Percentiles rank a stretch among this genome's conserved stretches.
Conservation (phyloP, 148 eudicot genomes). For the Chenopodium formosanum region DNA sequence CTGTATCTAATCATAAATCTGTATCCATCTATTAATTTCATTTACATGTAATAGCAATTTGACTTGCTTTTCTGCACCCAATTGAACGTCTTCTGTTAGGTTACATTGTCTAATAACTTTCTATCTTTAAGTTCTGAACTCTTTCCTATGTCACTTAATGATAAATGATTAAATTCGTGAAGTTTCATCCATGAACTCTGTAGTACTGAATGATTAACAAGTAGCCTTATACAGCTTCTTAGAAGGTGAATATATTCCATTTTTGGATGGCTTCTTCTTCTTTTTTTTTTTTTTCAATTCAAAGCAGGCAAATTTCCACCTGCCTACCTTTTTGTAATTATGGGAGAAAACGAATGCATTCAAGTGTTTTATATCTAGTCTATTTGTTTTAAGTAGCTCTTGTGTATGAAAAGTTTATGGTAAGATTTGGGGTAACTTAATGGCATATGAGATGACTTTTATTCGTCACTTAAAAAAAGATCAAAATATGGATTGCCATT, state of each 20-base stretch:
- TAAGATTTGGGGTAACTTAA: not conserved
- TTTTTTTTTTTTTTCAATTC: too few relatives aligned
- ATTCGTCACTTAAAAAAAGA: not conserved
- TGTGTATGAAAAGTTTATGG: not conserved
- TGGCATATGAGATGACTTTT: not conserved
- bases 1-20: too few relatives aligned
- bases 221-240: not conserved
- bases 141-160: not conserved
- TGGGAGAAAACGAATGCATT: not conserved
- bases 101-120: too few relatives aligned
- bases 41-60: too few relatives aligned
- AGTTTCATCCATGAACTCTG: not conserved
- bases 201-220: not conserved
- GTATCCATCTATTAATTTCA: too few relatives aligned
- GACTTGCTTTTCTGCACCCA: not conserved
- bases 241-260: not conserved
- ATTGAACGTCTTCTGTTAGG: not conserved
- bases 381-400: not conserved
- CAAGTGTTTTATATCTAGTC: too few relatives aligned
- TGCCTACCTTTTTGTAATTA: not conserved
- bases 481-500: too few relatives aligned
- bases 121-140: not conserved
- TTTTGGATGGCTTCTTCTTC: not conserved
- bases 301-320: not conserved
- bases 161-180: not conserved